Conservation (phyloP, 139 green algal genomes). For the Parachlorella kessleri region DNA sequence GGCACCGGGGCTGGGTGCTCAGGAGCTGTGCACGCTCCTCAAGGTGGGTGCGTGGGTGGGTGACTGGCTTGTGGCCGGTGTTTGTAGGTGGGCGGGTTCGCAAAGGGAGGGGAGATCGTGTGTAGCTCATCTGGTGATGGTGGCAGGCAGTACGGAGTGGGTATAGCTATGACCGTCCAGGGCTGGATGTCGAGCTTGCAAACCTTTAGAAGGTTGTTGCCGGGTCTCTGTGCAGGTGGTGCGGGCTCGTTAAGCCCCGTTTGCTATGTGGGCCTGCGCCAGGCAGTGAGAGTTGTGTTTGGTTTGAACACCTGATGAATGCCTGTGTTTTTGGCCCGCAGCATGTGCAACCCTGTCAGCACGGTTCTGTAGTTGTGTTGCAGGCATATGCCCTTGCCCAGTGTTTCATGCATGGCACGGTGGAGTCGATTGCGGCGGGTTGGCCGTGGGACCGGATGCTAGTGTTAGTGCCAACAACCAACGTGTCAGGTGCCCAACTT, state of each 20-base stretch:
- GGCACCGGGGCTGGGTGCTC: not conserved
- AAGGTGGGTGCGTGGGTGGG: not conserved
- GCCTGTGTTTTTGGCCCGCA: too few relatives aligned
- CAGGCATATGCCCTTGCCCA: too few relatives aligned
- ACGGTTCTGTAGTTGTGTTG: too few relatives aligned
- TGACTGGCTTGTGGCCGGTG: too few relatives aligned
- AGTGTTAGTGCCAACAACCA: too few relatives aligned
- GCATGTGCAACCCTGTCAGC: too few relatives aligned
- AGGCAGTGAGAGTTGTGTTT: too few relatives aligned
- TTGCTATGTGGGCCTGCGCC: too few relatives aligned
- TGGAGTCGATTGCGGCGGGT: not conserved
- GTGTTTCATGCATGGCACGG: not conserved
- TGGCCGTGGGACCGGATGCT: not conserved
- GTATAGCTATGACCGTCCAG: not conserved
- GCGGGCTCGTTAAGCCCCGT: too few relatives aligned
- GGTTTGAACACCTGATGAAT: too few relatives aligned
- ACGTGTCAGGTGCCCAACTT: too few relatives aligned
- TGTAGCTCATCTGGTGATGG: not conserved
- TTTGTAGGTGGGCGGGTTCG: conserved; percentile 3
- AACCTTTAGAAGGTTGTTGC: not conserved
- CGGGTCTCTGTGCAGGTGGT: too few relatives aligned
- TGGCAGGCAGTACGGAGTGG: not conserved
- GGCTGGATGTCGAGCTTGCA: not conserved
- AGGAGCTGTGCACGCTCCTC: not conserved
- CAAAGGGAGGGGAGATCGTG: not conserved